Evolutionary conservation across 2,329 filamentous ascomycete species (phyloP).

Genomic region (Diaporthe sp.): DNA sequence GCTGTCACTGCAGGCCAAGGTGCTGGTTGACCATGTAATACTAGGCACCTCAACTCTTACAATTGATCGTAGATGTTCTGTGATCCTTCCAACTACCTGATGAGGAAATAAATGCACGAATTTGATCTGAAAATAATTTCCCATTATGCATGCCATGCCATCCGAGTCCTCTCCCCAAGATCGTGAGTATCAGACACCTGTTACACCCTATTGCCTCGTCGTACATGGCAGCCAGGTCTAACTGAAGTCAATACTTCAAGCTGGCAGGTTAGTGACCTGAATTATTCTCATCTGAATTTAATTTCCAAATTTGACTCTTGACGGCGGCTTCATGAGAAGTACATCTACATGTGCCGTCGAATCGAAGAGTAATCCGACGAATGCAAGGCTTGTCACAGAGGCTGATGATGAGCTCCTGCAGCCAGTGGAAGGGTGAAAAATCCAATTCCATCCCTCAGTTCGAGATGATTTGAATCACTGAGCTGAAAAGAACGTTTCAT

Average conservation of each 20-base stretch:
- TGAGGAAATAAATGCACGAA: neutral
- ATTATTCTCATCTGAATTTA: neutral
- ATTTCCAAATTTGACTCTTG: neutral
- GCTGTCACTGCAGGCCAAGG: neutral
- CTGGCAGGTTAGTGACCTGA: neutral
- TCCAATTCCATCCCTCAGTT: accelerated
- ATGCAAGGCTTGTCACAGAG: neutral
- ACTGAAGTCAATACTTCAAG: too few species aligned
- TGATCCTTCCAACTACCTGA: too few species aligned
- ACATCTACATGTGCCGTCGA: neutral
- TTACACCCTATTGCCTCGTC: neutral
- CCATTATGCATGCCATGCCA: too few species aligned
- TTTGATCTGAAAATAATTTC: too few species aligned
- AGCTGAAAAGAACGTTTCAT: neutral
- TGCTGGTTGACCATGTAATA: neutral
- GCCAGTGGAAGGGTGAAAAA: neutral
- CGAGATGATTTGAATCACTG: neutral
- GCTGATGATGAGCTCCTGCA: neutral
- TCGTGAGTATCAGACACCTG: neutral
- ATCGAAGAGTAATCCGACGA: neutral
- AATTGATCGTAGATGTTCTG: too few species aligned
- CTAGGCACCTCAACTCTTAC: neutral
- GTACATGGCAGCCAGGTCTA: neutral
- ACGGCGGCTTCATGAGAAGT: neutral
- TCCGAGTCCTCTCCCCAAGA: neutral